Conservation (phyloP, 2,329 filamentous ascomycete species). For the Penicillium janthinellum region DNA sequence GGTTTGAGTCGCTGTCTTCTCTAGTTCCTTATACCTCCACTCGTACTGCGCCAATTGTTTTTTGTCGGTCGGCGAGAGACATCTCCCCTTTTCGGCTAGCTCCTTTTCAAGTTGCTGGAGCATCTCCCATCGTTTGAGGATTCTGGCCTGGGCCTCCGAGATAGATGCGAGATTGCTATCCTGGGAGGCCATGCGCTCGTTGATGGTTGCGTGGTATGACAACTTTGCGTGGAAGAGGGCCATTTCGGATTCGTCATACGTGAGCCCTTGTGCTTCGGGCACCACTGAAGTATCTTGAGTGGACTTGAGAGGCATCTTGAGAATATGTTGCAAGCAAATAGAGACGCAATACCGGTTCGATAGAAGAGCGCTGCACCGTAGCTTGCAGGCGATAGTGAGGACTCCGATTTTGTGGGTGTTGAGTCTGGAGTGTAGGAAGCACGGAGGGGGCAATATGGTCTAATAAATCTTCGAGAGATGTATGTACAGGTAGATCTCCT, state of each 20-base stretch:
- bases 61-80: conserved; percentile 33
- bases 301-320: conserved; percentile 29
- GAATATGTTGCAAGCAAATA: background rate
- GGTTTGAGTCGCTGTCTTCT: conserved; percentile 34
- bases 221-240: conserved; percentile 40
- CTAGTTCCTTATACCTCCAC: conserved; percentile 38
- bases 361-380: background rate
- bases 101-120: conserved; percentile 38
- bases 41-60: conserved; percentile 38
- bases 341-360: background rate
- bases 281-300: conserved; percentile 25
- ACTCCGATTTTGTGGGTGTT: background rate
- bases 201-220: conserved; percentile 39
- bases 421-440: background rate
- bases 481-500: background rate
- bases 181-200: conserved; percentile 35
- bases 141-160: conserved; percentile 35
- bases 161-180: conserved; percentile 38
- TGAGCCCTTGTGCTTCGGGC: conserved; percentile 38
- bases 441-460: background rate
- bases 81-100: conserved; percentile 34
- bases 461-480: background rate
- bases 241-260: conserved; percentile 43
- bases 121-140: conserved; percentile 42
- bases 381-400: background rate